Base-by-base conservation (phyloP, 2,329 filamentous ascomycete species). In the Stemphylium vesicarium region DNA sequence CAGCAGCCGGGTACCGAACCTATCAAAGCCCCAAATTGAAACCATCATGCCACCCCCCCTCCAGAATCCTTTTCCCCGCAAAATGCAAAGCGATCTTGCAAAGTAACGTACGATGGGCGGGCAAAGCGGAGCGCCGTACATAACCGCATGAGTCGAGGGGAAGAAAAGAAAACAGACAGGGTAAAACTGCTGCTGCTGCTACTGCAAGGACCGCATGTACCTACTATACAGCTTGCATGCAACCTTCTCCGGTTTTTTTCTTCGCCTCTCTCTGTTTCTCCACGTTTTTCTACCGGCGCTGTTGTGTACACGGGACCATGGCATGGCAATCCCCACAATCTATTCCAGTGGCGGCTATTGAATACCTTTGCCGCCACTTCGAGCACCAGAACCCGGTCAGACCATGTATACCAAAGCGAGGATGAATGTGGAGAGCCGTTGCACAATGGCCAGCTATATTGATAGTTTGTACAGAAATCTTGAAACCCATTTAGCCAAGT, bases 41-140 rank as follows among this genome's bases (percentile, higher is more conserved):
- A 20, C 11, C 26, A 29, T 29, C 26, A 29, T 29, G 26, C 26
- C 26, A 29, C 26, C 26, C 26, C 22, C 29, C 16, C 36, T 31
- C 32, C 18, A 35, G 24, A 42, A 32, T 43, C 38, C 15, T 44
- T 15, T 56, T 53, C 53, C 53, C 49, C 53, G 49, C 49, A 48
- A 43, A 53, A 56, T 46, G 47, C 53, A 53, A 26, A 36, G n/a
- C 35, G 39, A 50, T 55, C 47, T 40, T 33, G 11, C 36, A 26
- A 32, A 18, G 18, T 22, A 36, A 29, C 24, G 39, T 24, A 29
- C 16, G 41, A 45, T 36, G 22, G 29, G 16, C 20, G 24, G 26
- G 26, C 5, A 29, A 29, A 29, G 26, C 26, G 26, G 26, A 29
- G 26, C 26, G 26, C 26, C 26, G 37, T 55, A 24, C 32, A 50